phyloP scores from a whole-genome alignment of 208 protist genomes.

The Acanthamoeba rhysodes region DNA sequence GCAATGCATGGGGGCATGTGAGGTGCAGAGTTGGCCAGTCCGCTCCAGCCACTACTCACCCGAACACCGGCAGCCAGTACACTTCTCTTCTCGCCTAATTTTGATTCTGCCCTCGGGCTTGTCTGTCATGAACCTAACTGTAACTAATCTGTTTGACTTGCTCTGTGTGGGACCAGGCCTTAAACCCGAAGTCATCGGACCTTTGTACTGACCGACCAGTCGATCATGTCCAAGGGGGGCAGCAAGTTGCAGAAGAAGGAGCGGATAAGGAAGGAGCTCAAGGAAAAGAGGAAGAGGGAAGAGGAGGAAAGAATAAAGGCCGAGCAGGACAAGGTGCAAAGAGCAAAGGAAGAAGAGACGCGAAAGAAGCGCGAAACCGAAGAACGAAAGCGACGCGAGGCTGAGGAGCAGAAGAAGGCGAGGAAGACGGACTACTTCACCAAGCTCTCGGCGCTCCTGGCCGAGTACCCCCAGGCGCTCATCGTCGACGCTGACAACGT shows the following conservation, averaged over 20 bases:
- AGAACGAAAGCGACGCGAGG: background rate
- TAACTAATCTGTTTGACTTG: too few relatives aligned
- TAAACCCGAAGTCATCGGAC: too few relatives aligned
- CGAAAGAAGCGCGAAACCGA: slow-evolving; percentile 26
- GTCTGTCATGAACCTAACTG: too few relatives aligned
- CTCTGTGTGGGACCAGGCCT: too few relatives aligned
- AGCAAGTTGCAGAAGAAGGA: slow-evolving; percentile 56
- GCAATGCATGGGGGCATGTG: too few relatives aligned
- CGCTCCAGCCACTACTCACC: too few relatives aligned
- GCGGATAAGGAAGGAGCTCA: background rate
- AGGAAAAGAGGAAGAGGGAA: background rate
- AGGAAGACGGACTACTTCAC: slow-evolving; percentile 94
- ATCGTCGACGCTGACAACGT: slow-evolving; percentile 98
- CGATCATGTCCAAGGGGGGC: slow-evolving; percentile 72
- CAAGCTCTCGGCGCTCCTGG: slow-evolving; percentile 94
- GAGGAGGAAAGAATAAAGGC: background rate
- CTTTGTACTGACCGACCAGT: too few relatives aligned
- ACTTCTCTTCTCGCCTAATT: too few relatives aligned
- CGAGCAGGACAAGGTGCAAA: background rate
- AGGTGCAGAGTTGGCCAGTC: too few relatives aligned
- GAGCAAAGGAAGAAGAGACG: background rate
- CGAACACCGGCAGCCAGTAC: too few relatives aligned
- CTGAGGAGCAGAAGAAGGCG: slow-evolving; percentile 11
- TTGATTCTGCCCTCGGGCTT: too few relatives aligned
- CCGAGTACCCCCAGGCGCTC: slow-evolving; percentile 96